phyloP scores from a whole-genome alignment of 202 grass and related monocot species.

The Sporobolus alterniflorus region DNA sequence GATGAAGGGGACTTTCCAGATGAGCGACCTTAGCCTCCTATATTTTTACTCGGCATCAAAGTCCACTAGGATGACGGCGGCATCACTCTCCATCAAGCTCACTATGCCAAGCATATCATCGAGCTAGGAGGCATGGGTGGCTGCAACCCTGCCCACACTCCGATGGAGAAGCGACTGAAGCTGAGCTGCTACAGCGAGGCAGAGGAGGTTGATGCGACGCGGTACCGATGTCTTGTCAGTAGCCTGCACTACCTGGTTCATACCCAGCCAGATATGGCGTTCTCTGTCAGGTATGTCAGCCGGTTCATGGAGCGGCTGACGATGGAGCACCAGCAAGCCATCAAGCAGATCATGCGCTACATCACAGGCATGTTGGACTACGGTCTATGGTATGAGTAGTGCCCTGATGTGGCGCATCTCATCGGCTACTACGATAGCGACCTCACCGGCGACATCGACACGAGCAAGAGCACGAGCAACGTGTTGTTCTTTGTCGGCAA shows the following conservation, averaged over 20 bases:
- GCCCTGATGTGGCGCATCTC: neutral
- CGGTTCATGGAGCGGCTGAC: neutral
- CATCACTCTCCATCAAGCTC: no score
- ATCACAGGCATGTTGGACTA: neutral
- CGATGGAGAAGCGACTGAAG: no score
- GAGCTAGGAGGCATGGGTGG: no score
- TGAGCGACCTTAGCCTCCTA: no score
- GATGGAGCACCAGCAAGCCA: neutral
- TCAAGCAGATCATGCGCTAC: no score
- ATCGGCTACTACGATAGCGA: constrained; percentile 18
- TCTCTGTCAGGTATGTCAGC: neutral
- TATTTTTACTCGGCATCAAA: no score
- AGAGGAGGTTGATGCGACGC: neutral
- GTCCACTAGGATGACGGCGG: no score
- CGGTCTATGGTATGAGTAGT: neutral
- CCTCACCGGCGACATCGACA: neutral
- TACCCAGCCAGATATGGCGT: neutral
- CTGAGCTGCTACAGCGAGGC: no score
- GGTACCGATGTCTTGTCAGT: no score
- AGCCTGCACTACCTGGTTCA: neutral
- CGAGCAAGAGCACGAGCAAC: neutral
- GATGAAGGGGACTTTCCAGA: no score
- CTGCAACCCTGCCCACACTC: neutral
- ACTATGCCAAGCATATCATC: no score
- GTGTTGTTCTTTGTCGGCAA: neutral